Base-by-base conservation (phyloP, 768 basidiomycete species). In the Agaricus sinodeliciosus region DNA sequence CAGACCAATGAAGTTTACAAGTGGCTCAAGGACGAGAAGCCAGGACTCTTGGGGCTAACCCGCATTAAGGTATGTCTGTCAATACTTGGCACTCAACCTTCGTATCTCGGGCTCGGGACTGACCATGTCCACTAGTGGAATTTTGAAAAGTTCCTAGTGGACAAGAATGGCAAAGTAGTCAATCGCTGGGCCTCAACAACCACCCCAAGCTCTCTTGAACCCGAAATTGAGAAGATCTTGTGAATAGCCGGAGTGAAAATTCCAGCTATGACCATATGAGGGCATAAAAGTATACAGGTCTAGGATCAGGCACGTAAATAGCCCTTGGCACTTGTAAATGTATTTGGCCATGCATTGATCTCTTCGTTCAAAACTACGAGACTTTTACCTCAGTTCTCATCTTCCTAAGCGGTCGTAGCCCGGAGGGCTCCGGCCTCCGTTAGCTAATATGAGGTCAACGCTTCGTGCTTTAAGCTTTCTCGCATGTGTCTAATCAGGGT, bases 71-170 rank as follows among this genome's bases (percentile, higher is more conserved):
- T 84, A 43, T 11, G 72, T 65, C 18, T 48, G 6, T 34, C 13
- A 8, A 27, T 51, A 22, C 31, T 37, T 36, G 35, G 49, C 16
- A n/a, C 22, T n/a, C 25, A 22, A 35, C 16, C 11, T 13, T 37
- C 19, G 27, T n/a, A 22, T 34, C 18, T 19, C 16, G 43, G 11
- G 16, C 41, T 22, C 22, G 22, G n/a, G 22, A 22, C 22, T 22
- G 22, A 22, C 9, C 26, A 37, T 19, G 13, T 15, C 42, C 37
- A 40, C 31, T 53, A 88, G 85, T 93, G 90, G 91, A 93, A 93
- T 68, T 92, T 92, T 67, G 89, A 90, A 68, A 90, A 90, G 66
- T 94, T 94, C 73, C 72, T 94, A 53, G 69, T 94, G 41, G 78
- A 92, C 67, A 81, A 81, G 68, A 72, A 90, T 41, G 90, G 90